Evolutionary conservation across 306 rosid genomes (phyloP).

Genomic region (Alnus rubra): DNA sequence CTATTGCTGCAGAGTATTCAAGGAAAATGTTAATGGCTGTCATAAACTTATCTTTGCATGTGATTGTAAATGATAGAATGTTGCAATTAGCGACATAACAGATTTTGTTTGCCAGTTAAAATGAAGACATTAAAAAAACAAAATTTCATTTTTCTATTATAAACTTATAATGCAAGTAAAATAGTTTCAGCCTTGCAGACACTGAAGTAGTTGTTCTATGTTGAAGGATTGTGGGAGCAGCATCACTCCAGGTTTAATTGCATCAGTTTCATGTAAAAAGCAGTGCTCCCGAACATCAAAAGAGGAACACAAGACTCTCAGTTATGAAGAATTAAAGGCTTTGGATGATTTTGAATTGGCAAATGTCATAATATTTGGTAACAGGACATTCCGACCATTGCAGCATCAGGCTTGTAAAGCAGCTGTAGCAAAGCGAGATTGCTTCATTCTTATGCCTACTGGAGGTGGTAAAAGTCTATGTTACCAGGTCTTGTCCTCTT

Average conservation of each 20-base stretch:
- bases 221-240: slow-evolving; percentile 67
- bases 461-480: slow-evolving; percentile 99
- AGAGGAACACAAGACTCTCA: slow-evolving; percentile 46
- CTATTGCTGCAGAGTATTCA: not conserved
- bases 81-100: not conserved
- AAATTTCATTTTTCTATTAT: not conserved
- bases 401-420: slow-evolving; percentile 88
- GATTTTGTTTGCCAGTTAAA: not conserved
- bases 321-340: slow-evolving; percentile 62
- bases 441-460: slow-evolving; percentile 95
- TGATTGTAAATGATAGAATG: not conserved
- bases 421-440: slow-evolving; percentile 73
- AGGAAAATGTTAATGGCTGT: not conserved
- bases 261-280: slow-evolving; percentile 44
- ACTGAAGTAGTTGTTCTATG: slow-evolving; percentile 34
- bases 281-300: slow-evolving; percentile 32
- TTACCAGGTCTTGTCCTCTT: slow-evolving; percentile 76
- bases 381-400: slow-evolving; percentile 76
- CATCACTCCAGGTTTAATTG: slow-evolving; percentile 49
- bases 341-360: slow-evolving; percentile 90
- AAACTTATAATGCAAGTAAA: not conserved
- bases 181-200: not conserved
- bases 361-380: slow-evolving; percentile 86
- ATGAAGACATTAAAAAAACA: not conserved
- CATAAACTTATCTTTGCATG: not conserved